Evolutionary conservation across 75 land plant species (phyloP).

Genomic region (Ceratopteris richardii): DNA sequence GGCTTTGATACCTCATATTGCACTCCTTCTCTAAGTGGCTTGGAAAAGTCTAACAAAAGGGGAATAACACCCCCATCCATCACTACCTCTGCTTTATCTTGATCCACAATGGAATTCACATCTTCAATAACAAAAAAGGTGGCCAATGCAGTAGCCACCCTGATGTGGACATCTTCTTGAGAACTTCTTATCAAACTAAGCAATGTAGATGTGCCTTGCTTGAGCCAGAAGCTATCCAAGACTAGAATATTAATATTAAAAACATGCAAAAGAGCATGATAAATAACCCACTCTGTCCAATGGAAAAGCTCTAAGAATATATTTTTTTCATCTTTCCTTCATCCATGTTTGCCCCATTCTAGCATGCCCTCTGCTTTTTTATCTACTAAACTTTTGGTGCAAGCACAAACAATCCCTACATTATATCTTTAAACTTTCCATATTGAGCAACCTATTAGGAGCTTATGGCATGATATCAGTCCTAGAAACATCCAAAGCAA

Average conservation of each 20-base stretch:
- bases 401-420: constrained; percentile 41
- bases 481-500: constrained; percentile 84
- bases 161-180: constrained; percentile 96
- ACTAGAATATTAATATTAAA: constrained; percentile 73
- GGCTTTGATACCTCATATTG: constrained; percentile 99
- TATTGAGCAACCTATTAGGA: constrained; percentile 46
- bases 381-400: constrained; percentile 9
- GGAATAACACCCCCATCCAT: constrained; percentile 79
- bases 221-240: constrained; percentile 77
- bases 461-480: constrained; percentile 62
- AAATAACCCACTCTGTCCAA: constrained; percentile 92
- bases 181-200: constrained; percentile 70
- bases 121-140: constrained; percentile 97
- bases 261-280: constrained; percentile 60
- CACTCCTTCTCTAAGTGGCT: constrained; percentile 77
- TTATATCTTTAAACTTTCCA: constrained; percentile 56
- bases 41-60: constrained; percentile 68
- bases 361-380: constrained; percentile 8
- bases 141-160: constrained; percentile 90
- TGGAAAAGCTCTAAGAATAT: constrained; percentile 35
- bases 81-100: constrained; percentile 83
- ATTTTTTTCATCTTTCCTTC: constrained; percentile 18
- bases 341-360: constrained; percentile 32
- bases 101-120: constrained; percentile 80
- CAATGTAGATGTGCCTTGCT: constrained; percentile 72